A percentile compares a stretch with the other conserved stretches of the same genome.
Evolutionary conservation across 2,329 filamentous ascomycete species (phyloP).

Genomic region (Fusarium keratoplasticum): DNA sequence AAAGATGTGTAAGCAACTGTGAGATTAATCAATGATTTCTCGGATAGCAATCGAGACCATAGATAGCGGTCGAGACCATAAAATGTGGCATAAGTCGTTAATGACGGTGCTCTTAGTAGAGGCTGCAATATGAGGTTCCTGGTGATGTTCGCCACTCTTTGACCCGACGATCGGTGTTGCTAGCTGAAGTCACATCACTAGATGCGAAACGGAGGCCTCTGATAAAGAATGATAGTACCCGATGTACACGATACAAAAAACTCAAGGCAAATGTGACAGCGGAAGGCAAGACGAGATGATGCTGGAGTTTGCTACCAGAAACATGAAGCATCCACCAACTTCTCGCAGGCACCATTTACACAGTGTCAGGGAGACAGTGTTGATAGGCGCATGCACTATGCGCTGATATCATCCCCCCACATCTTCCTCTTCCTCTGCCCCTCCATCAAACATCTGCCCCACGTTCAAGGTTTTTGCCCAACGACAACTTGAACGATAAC

Average conservation of each 20-base stretch:
- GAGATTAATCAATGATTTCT: not conserved
- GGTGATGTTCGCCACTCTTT: not conserved
- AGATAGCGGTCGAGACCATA: not conserved
- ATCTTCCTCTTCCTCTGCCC: slow-evolving; percentile 38
- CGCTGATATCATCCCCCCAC: slow-evolving; percentile 45
- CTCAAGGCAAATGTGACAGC: not conserved
- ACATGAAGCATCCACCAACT: slow-evolving; percentile 22
- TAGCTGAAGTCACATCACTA: not conserved
- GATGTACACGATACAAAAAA: not conserved
- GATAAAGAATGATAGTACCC: no score
- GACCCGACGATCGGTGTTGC: not conserved
- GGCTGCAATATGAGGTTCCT: not conserved
- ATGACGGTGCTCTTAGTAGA: not conserved
- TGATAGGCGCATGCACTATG: slow-evolving; percentile 40
- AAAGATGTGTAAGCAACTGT: not conserved
- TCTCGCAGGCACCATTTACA: slow-evolving; percentile 29
- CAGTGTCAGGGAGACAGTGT: slow-evolving; percentile 20
- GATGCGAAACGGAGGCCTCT: not conserved
- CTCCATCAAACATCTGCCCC: slow-evolving; percentile 45
- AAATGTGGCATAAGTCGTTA: not conserved
- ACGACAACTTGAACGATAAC: slow-evolving; percentile 25
- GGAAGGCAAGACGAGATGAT: not conserved
- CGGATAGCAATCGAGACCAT: not conserved
- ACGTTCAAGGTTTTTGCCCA: slow-evolving; percentile 45
- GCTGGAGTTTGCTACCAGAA: not conserved